Evolutionary conservation across 192 early-diverging fungal genomes (phyloP), one percentile per base, ranked within the genome.

Genomic region (Diversispora eburnea): DNA sequence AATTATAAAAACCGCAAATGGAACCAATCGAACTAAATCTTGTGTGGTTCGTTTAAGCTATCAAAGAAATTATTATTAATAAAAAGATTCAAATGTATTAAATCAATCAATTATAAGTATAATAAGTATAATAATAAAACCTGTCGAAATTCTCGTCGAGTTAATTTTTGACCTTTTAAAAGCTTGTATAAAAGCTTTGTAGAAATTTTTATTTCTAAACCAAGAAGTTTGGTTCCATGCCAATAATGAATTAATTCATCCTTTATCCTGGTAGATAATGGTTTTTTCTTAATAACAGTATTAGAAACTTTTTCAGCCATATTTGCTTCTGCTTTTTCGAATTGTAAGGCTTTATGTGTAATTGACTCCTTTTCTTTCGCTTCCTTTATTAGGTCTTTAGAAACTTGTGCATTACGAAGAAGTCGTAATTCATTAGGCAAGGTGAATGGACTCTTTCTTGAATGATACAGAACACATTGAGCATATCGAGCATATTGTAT

Each of bases 141-240:
- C 83, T 92, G 96, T 58, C 92, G 81, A 72, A 90, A 85, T 74
- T 98, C 96, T 59, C 96, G 86, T 48, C 96, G 83, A 9, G 90
- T 92, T 57, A 97, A 87, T 63, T 85, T 83, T 15, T 86, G 81
- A 49, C 96, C 96, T 70, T 89, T 84, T 52, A 88, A 79, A 9
- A 97, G 73, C 74, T 93, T 92, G 57, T 78, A 76, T 39, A 93
- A 83, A 17, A 97, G 84, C 64, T 89, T 83, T 15, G 87, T 87
- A 57, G 94, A 96, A 64, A 98, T 90, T 72, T 85, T 87, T 67
- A 92, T 88, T 79, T 98, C 96, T 45, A 93, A 85, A 1, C 91
- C 92, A 58, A 98, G 80, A 13, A 98, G 85, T 81, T 95, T 94
- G 9, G 91, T 92, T 3, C 95, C 95, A 67, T 96, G 87, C 94